Evolutionary conservation across 495 filamentous ascomycete genomes (phyloP).

Genomic region (Aspergillus diversus): DNA sequence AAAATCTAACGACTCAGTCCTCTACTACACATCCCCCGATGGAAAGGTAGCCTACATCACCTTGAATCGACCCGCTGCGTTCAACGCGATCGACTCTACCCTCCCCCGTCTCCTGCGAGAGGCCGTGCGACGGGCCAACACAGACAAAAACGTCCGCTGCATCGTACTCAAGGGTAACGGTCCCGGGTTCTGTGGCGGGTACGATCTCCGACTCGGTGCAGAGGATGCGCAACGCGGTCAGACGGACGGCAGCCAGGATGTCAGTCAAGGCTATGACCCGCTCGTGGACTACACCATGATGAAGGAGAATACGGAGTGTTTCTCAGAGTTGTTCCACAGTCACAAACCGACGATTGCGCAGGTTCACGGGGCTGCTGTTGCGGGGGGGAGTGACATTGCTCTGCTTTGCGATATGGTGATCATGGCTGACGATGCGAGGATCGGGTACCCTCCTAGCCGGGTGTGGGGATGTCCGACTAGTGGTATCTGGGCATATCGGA

Average conservation of each 20-base stretch:
- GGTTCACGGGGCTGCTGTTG: conserved; percentile 18
- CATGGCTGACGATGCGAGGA: conserved; percentile 15
- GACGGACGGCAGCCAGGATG: conserved; percentile 7
- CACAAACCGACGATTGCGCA: conserved; percentile 18
- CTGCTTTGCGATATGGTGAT: conserved; percentile 16
- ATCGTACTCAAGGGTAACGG: conserved; percentile 17
- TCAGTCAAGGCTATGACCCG: conserved; percentile 5
- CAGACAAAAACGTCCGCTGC: conserved; percentile 9
- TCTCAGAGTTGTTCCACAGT: conserved; percentile 11
- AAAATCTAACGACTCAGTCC: not conserved
- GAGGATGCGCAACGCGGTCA: conserved; percentile 1
- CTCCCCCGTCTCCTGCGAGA: not conserved
- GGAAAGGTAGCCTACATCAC: conserved; percentile 7
- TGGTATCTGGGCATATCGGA: conserved; percentile 17
- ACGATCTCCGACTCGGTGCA: conserved; percentile 12
- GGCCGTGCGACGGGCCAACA: not conserved
- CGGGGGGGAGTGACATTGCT: conserved; percentile 22
- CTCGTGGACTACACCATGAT: conserved; percentile 3
- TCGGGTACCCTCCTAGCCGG: conserved; percentile 16
- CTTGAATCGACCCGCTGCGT: not conserved
- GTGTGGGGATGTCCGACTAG: conserved; percentile 17
- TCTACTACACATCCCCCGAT: conserved; percentile 23
- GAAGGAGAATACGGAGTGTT: conserved; percentile 18
- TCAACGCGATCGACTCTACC: conserved; percentile 13
- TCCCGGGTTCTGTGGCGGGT: conserved; percentile 16